These are phyloP conservation scores for Schoenoplectus tabernaemontani DNA, from an alignment of 202 grass and related monocot species.

Conservation along the genomic window DNA sequence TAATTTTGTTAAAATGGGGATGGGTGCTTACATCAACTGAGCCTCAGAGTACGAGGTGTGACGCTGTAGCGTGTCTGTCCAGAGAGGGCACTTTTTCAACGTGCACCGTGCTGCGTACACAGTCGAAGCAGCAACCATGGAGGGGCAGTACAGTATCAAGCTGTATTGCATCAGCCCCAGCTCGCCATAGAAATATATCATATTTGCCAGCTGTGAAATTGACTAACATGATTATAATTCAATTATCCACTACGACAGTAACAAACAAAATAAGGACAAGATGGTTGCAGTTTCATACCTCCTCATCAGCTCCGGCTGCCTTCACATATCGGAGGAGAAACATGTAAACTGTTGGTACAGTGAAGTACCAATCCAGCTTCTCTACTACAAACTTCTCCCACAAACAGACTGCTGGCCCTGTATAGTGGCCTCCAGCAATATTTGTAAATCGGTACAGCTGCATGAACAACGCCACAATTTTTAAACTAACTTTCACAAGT, in stretches of 20 bases:
- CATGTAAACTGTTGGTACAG: constrained; percentile 46
- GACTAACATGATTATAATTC: neutral
- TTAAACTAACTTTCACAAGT: neutral
- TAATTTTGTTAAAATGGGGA: neutral
- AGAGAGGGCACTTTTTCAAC: constrained; percentile 46
- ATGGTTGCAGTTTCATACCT: constrained; percentile 26
- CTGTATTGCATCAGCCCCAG: constrained; percentile 51
- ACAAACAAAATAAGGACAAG: neutral
- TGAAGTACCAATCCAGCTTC: constrained; percentile 50
- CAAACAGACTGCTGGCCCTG: constrained; percentile 16
- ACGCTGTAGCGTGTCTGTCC: constrained; percentile 50
- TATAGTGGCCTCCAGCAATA: constrained; percentile 27
- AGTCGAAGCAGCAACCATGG: constrained; percentile 42
- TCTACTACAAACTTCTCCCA: constrained; percentile 61
- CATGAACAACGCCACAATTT: neutral
- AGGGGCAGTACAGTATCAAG: constrained; percentile 30
- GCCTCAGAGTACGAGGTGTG: constrained; percentile 45
- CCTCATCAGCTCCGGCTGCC: constrained; percentile 38
- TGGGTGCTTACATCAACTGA: constrained; percentile 35
- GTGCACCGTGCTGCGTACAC: constrained; percentile 58
- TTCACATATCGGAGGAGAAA: constrained; percentile 58
- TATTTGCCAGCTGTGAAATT: constrained; percentile 40
- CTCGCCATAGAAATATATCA: constrained; percentile 57
- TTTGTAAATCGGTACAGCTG: constrained; percentile 37
- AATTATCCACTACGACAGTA: neutral